These are phyloP conservation scores for Paramecium bursaria DNA, from an alignment of 73 alveolate genomes.

Conservation along the genomic window DNA sequence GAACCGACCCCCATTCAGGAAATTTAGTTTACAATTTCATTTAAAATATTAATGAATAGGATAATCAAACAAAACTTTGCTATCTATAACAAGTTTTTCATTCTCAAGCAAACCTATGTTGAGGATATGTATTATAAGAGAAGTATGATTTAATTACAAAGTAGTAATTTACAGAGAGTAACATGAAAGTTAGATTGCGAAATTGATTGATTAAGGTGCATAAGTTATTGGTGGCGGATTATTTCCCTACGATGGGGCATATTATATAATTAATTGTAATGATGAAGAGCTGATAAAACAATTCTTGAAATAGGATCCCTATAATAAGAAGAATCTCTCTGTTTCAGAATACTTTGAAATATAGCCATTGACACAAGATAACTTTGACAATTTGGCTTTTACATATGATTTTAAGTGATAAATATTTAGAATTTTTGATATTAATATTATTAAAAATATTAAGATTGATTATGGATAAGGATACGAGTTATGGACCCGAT, in stretches of 20 bases:
- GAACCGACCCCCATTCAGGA: constrained; percentile 53
- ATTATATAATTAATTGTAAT: constrained; percentile 9
- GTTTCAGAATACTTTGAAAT: background rate
- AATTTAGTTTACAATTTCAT: no score
- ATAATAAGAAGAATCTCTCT: constrained; percentile 22
- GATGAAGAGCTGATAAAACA: background rate
- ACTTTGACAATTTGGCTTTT: constrained; percentile 17
- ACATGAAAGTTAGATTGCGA: background rate
- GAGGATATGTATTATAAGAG: background rate
- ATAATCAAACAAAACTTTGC: no score
- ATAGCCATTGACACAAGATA: background rate
- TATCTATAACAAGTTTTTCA: constrained; percentile 5
- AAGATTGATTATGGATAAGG: no score
- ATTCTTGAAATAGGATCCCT: constrained; percentile 40
- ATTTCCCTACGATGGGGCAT: constrained; percentile 33
- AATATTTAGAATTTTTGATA: no score
- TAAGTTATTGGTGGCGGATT: constrained; percentile 36
- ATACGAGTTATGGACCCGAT: no score
- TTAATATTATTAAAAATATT: no score
- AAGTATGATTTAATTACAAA: background rate
- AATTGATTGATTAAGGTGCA: constrained; percentile 3
- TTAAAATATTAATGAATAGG: no score
- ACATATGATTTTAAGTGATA: background rate
- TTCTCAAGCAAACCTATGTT: background rate
- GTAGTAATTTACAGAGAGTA: background rate